Evolutionary conservation across 139 green algal species (phyloP), one percentile per base, ranked within the genome.

Genomic region (Chlamydomonas sp.): DNA sequence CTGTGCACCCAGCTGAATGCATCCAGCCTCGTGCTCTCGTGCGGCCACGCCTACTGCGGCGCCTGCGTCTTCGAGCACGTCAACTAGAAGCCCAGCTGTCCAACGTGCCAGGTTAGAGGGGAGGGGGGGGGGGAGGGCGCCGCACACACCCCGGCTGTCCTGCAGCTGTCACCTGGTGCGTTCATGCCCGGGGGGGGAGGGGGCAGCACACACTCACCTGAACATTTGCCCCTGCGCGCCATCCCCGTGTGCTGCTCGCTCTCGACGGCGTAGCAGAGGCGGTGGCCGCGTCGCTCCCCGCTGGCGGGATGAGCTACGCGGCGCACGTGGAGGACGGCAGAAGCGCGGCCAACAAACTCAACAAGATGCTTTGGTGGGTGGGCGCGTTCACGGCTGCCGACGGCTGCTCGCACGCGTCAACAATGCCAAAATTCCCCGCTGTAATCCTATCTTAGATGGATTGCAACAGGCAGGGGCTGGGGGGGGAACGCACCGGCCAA

Each of bases 1-100:
- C 48, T 83, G 1, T 83, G 77, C 60, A 31, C 20, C 36, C 58
- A 67, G 3, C 73, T 69, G 2, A 59, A 76, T 16, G 73, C 73
- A 0, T 67, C 65, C 0, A 76, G 59, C 0, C 57, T 83, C 26
- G 64, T 83, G n/a, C 61, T 83, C 1, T 65, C 57, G 6, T 83
- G 78, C 67, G 73, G 69, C 3, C 78, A 83, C 37, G 47, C 73
- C 8, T 83, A 78, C 62, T 83, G 78, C 61, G 78, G 78, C 2
- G 69, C 63, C 20, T 83, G 78, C 67, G 33, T 83, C 5, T 78
- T 75, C 29, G 66, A 71, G 29, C 69, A 64, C 31, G 48, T 83
- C 1, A 63, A 62, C 29, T 47, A 71, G 36, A 78, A 74, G 61
- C 70, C 66, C 0, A 48, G 30, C 5, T 83, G 78, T 47, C 78